Conservation (phyloP, 2,329 filamentous ascomycete species). For the Botrytis elliptica region DNA sequence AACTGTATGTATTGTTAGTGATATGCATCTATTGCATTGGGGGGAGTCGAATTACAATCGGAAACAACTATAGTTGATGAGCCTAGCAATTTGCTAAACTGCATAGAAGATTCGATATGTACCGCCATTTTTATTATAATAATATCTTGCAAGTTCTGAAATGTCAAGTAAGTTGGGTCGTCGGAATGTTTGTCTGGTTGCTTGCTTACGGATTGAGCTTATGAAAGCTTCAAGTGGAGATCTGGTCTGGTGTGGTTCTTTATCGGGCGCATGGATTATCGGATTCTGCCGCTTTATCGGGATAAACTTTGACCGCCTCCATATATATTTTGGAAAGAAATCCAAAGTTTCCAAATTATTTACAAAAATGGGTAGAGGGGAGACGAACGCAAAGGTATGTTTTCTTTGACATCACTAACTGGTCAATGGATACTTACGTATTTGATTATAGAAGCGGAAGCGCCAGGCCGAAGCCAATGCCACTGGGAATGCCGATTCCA, state of each 20-base stretch:
- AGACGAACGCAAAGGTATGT: constrained; percentile 37
- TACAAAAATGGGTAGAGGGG: constrained; percentile 36
- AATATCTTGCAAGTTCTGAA: neutral
- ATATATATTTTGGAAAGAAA: constrained; percentile 21
- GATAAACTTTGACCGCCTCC: constrained; percentile 23
- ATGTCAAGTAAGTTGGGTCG: neutral
- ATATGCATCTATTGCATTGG: constrained; percentile 34
- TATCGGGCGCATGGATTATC: constrained; percentile 18
- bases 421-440: neutral
- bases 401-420: neutral
- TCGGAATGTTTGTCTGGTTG: neutral
- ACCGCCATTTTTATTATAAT: constrained; percentile 34
- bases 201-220: neutral
- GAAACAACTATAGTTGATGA: constrained; percentile 79
- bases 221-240: constrained; percentile 8
- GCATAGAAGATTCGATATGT: constrained; percentile 61
- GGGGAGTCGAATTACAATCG: constrained; percentile 67
- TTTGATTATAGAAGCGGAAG: constrained; percentile 37
- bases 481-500: constrained; percentile 29
- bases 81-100: constrained; percentile 71
- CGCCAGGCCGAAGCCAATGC: constrained; percentile 35
- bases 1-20: constrained; percentile 52
- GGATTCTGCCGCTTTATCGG: constrained; percentile 26
- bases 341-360: constrained; percentile 10
- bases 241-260: constrained; percentile 13